Conservation (phyloP, 106 monocot species). For the Cymbidium sinense region DNA sequence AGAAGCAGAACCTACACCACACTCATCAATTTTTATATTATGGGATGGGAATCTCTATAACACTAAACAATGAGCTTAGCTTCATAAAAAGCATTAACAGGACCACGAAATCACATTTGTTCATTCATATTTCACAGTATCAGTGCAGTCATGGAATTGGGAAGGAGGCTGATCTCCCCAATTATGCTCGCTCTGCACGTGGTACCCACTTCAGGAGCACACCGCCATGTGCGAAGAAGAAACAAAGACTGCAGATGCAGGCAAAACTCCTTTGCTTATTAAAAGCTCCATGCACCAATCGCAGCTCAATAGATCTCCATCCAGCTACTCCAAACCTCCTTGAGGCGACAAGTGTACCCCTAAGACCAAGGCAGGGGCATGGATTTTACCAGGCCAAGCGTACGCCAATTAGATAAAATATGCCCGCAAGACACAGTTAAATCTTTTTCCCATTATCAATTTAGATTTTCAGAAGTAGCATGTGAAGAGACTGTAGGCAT, state of each 20-base stretch:
- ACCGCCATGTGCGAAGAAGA: no score
- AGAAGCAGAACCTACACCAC: no score
- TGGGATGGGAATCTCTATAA: background rate
- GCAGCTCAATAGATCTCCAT: background rate
- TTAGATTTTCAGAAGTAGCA: background rate
- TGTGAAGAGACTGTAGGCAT: background rate
- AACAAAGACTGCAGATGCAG: no score
- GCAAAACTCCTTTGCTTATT: no score
- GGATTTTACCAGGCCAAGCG: background rate
- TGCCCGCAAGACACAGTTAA: background rate
- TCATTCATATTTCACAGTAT: background rate
- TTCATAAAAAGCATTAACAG: background rate
- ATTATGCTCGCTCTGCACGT: no score
- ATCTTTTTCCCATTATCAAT: background rate
- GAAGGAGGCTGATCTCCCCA: background rate
- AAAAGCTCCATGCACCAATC: background rate
- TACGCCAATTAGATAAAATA: background rate
- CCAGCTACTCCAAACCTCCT: background rate
- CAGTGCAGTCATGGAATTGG: background rate
- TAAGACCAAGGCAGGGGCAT: background rate
- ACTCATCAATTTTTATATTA: no score
- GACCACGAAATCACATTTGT: background rate
- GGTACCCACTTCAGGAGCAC: no score
- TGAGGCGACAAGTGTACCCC: background rate
- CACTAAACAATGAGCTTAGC: background rate